Percentiles rank a stretch among this genome's conserved stretches.
Conservation (phyloP, 2,329 filamentous ascomycete species). For the Trichoderma endophyticum region DNA sequence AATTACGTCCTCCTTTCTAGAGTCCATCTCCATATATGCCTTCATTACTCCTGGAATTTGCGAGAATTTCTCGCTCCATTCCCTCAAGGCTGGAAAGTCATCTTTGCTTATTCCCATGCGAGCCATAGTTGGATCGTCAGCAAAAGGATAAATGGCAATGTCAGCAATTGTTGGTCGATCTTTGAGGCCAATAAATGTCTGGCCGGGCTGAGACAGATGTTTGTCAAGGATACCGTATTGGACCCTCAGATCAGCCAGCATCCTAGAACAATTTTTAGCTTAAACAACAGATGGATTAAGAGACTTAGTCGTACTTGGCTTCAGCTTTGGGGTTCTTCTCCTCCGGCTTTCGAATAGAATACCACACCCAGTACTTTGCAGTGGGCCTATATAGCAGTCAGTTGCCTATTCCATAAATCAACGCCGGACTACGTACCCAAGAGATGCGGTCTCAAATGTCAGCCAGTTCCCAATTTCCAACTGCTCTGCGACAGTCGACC, state of each 20-base stretch:
- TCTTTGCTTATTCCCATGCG: slow-evolving; percentile 12
- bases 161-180: slow-evolving; percentile 20
- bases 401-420: background rate
- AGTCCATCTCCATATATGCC: slow-evolving; percentile 15
- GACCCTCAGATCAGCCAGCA: background rate
- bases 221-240: slow-evolving; percentile 12
- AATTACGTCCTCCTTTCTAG: background rate
- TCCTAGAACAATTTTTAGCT: background rate
- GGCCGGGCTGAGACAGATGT: slow-evolving; percentile 17
- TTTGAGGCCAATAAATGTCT: slow-evolving; percentile 16
- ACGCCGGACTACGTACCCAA: background rate
- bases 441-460: slow-evolving; percentile 17
- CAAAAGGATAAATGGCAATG: slow-evolving; percentile 19
- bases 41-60: slow-evolving; percentile 10
- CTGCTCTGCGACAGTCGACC: background rate
- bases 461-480: slow-evolving; percentile 16
- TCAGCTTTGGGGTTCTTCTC: slow-evolving; percentile 9
- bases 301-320: background rate
- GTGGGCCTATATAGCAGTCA: background rate
- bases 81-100: slow-evolving; percentile 16
- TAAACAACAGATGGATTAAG: background rate
- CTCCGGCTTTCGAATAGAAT: slow-evolving; percentile 10
- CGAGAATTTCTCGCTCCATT: slow-evolving; percentile 18
- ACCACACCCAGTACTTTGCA: slow-evolving; percentile 17
- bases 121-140: slow-evolving; percentile 14